These are phyloP conservation scores for Gymnopus androsaceus DNA, from an alignment of 1,284 basidiomycete species.

Conservation along the genomic window DNA sequence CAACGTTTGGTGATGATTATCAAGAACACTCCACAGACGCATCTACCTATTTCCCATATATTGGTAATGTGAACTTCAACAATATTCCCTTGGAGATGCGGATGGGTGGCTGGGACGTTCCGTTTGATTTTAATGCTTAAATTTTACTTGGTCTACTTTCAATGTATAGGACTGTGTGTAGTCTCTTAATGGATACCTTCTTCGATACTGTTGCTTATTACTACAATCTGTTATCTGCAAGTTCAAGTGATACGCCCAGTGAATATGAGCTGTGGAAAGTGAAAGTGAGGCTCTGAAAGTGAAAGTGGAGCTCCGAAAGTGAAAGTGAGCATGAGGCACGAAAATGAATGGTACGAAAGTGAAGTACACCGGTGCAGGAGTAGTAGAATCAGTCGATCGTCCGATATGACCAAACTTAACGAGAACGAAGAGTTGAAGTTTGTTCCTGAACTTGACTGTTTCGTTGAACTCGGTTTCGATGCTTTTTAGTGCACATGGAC, in stretches of 20 bases:
- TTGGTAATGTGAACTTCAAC: too few relatives aligned
- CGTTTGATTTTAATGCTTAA: too few relatives aligned
- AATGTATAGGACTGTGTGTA: too few relatives aligned
- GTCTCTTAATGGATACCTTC: too few relatives aligned
- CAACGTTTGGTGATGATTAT: too few relatives aligned
- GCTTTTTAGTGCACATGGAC: slow-evolving; percentile 39
- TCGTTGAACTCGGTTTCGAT: slow-evolving; percentile 55
- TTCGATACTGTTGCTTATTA: neutral
- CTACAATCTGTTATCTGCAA: neutral
- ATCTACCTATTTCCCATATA: too few relatives aligned
- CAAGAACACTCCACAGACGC: too few relatives aligned
- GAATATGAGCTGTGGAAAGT: neutral
- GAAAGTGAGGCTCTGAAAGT: neutral
- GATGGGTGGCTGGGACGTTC: too few relatives aligned
- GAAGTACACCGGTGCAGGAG: too few relatives aligned
- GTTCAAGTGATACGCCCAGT: neutral
- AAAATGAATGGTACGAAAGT: neutral
- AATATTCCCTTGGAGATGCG: too few relatives aligned
- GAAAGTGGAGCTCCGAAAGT: neutral
- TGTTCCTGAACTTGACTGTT: slow-evolving; percentile 26
- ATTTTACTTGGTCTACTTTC: too few relatives aligned
- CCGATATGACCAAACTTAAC: too few relatives aligned
- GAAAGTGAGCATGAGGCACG: neutral
- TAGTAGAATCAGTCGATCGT: neutral
- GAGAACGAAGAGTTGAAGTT: slow-evolving; percentile 8